These are phyloP conservation scores for Articulospora tetracladia DNA, from an alignment of 495 filamentous ascomycete genomes.

Conservation along the genomic window DNA sequence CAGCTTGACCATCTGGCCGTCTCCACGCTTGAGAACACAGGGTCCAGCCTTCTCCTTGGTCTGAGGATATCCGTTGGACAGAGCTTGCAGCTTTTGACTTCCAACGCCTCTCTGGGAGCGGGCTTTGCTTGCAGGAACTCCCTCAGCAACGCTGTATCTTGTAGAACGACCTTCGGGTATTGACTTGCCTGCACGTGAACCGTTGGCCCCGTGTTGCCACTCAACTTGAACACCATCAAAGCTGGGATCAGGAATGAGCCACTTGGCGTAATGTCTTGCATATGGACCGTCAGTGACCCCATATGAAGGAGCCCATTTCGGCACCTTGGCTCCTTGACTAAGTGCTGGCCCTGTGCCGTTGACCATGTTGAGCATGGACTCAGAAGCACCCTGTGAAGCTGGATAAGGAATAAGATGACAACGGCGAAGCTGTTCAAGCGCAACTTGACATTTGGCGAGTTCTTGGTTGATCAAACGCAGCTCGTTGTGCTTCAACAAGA, in stretches of 20 bases:
- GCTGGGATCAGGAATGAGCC: slow-evolving; percentile 82
- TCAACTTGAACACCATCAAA: slow-evolving; percentile 68
- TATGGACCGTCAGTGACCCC: slow-evolving; percentile 91
- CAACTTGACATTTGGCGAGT: slow-evolving; percentile 90
- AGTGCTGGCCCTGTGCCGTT: slow-evolving; percentile 68
- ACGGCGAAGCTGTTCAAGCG: slow-evolving; percentile 91
- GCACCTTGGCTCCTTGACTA: slow-evolving; percentile 48
- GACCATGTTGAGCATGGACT: slow-evolving; percentile 61
- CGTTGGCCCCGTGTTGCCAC: slow-evolving; percentile 23
- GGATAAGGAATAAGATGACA: slow-evolving; percentile 90
- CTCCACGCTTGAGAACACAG: slow-evolving; percentile 47
- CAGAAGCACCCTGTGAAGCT: slow-evolving; percentile 52
- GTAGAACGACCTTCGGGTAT: slow-evolving; percentile 66
- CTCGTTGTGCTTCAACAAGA: slow-evolving; percentile 91
- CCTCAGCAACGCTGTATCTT: slow-evolving; percentile 65
- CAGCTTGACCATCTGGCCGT: slow-evolving; percentile 64
- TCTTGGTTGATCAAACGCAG: slow-evolving; percentile 93
- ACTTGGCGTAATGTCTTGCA: slow-evolving; percentile 86
- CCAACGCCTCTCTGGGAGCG: slow-evolving; percentile 56
- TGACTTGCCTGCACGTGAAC: slow-evolving; percentile 37
- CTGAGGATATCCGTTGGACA: slow-evolving; percentile 68
- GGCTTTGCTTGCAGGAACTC: slow-evolving; percentile 51
- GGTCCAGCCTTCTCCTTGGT: slow-evolving; percentile 60
- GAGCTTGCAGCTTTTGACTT: slow-evolving; percentile 61
- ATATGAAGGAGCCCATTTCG: slow-evolving; percentile 70